Evolutionary conservation across 176 grass and related monocot genomes (phyloP), one percentile per base, ranked within the genome.

Genomic region (Dendrocalamus sinicus): DNA sequence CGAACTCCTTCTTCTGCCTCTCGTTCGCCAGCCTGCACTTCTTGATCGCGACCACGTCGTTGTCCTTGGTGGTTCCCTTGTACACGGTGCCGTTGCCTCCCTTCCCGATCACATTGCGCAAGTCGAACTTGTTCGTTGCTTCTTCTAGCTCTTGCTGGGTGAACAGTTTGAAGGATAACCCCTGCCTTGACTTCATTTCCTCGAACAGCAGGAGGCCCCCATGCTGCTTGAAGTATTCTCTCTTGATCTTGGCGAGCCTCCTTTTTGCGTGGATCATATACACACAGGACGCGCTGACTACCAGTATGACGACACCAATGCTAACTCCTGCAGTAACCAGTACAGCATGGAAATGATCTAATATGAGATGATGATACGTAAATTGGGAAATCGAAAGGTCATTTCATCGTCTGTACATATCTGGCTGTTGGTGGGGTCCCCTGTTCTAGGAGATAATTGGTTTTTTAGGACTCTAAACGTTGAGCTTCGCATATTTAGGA

Each of bases 1-100:
- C 91, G 72, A 95, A 95, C 85, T 95, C 83, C 78, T 95, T 91
- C 88, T 89, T 80, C 84, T 93, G 91, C 24, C 91, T 60, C 91
- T 95, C 93, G 82, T 23, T 89, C 28, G 83, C 65, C 4, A 88
- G 67, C 32, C 87, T 66, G 80, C 88, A 89, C 59, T 15, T 59
- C 87, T 93, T 93, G 64, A 91, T 95, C 24, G 86, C 91, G 9
- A 91, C 91, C 23, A 85, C 6, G 0, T 61, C n/a, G 50, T 59
- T 66, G 89, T 87, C 75, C 53, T 47, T 84, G 22, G 92, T 81
- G 20, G 52, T 88, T 8, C 91, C 94, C 8, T 85, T 91, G 87
- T 94, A 97, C 52, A 97, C 94, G 7, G 87, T 92, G 67, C 94
- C 94, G 81, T 97, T 93, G 5, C 75, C 94, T 45, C 94, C 94